phyloP scores from a whole-genome alignment of 129 eudicot genomes.

The Dittrichia graveolens region DNA sequence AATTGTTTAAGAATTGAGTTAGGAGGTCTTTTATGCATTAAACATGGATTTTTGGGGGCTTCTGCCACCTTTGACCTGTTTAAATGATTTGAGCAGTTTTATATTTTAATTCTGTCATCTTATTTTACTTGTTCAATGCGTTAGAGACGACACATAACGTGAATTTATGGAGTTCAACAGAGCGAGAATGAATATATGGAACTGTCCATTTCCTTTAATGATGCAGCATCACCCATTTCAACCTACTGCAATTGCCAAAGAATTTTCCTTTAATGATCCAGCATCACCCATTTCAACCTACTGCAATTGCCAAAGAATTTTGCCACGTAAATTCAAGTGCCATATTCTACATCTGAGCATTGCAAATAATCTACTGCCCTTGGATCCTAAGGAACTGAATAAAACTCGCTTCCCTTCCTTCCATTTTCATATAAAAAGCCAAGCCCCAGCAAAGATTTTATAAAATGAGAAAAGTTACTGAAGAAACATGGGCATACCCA shows the following conservation, averaged over 20 bases:
- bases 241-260: constrained; percentile 41
- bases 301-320: constrained; percentile 25
- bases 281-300: constrained; percentile 59
- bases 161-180: neutral
- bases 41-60: too few relatives aligned
- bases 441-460: too few relatives aligned
- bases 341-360: neutral
- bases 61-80: too few relatives aligned
- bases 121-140: too few relatives aligned
- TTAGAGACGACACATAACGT: too few relatives aligned
- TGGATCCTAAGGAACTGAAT: neutral
- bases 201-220: constrained; percentile 42
- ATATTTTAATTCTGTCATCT: neutral
- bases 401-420: neutral
- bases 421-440: neutral
- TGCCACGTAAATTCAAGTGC: neutral
- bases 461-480: too few relatives aligned
- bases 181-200: neutral
- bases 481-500: too few relatives aligned
- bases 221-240: constrained; percentile 48
- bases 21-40: neutral
- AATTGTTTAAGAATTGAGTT: neutral
- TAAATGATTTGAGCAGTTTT: too few relatives aligned
- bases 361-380: neutral
- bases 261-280: constrained; percentile 24